phyloP scores from a whole-genome alignment of 129 eudicot genomes.

The Lactuca sativa region DNA sequence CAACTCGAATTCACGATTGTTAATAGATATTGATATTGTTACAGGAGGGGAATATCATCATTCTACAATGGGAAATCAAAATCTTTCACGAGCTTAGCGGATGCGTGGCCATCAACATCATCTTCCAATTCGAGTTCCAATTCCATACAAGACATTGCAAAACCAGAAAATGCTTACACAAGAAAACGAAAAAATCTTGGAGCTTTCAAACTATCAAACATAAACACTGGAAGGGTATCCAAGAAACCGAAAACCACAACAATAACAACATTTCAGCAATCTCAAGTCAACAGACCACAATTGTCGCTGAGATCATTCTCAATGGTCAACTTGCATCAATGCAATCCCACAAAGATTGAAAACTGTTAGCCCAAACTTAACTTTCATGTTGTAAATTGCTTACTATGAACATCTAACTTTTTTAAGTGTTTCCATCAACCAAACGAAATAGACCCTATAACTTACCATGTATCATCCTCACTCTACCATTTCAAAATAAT shows the following conservation, averaged over 20 bases:
- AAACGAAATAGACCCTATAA: too few relatives aligned
- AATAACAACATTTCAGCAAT: conserved; percentile 36
- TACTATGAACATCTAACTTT: conserved; percentile 17
- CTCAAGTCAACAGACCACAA: conserved; percentile 28
- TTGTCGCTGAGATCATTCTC: conserved; percentile 52
- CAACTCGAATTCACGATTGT: background rate
- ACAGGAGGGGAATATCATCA: conserved; percentile 70
- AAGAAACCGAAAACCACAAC: conserved; percentile 45
- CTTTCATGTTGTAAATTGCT: background rate
- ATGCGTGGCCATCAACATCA: conserved; percentile 40
- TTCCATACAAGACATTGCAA: conserved; percentile 50
- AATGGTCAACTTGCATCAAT: conserved; percentile 55
- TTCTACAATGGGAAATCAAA: conserved; percentile 78
- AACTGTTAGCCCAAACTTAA: conserved; percentile 6
- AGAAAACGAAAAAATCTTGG: conserved; percentile 55
- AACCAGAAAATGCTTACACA: conserved; percentile 64
- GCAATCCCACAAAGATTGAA: conserved; percentile 30
- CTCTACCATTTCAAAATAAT: background rate
- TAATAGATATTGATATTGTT: background rate
- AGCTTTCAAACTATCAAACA: conserved; percentile 36
- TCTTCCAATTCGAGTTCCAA: conserved; percentile 19
- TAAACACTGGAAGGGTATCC: conserved; percentile 38
- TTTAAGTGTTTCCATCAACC: background rate
- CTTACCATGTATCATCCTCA: too few relatives aligned
- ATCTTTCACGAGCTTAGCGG: conserved; percentile 57